Evolutionary conservation across 768 basidiomycete genomes (phyloP), one percentile per base, ranked within the genome.

Genomic region (Dioszegia crocea): DNA sequence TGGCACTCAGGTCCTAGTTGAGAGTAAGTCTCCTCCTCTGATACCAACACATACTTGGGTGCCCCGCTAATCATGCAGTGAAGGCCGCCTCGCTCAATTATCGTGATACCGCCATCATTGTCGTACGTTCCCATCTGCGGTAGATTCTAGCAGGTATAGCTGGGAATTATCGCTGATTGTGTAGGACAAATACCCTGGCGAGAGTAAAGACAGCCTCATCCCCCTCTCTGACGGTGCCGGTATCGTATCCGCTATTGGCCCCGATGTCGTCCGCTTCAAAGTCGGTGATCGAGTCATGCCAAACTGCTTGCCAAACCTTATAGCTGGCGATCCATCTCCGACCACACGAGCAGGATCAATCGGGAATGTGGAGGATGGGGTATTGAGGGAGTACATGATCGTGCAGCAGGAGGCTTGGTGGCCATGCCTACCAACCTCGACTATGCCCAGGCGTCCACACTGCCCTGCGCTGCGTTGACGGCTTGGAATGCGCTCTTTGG

Each of bases 391-490:
- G 17, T 38, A 9, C 17, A 17, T 9, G 36, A 9, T 17, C 9
- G 9, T 38, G 10, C 9, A 38, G 9, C 36, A 38, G 36, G 36
- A 38, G 36, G 36, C 9, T 38, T 38, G 17, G 36, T 38, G 10
- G 17, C 9, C 10, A 38, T 38, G 10, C 36, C 36, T 9, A 17
- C 9, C 17, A 17, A 38, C 17, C 9, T 38, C 10, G 17, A 9
- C 17, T 9, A 38, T 38, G 17, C 36, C 17, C 10, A 66, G 40
- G 65, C 58, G 10, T 39, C 65, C 2, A 60, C 61, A n/a, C 43
- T 66, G 1, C 60, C 65, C 30, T 66, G 65, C 27, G 65, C 65
- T 27, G 65, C 49, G 31, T n/a, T 66, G 23, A 66, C 65, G 14
- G 61, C 65, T 36, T 66, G 65, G 65, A 59, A 57, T 39, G 53